phyloP scores from a whole-genome alignment of 306 rosid species.

The Quercus agrifolia region DNA sequence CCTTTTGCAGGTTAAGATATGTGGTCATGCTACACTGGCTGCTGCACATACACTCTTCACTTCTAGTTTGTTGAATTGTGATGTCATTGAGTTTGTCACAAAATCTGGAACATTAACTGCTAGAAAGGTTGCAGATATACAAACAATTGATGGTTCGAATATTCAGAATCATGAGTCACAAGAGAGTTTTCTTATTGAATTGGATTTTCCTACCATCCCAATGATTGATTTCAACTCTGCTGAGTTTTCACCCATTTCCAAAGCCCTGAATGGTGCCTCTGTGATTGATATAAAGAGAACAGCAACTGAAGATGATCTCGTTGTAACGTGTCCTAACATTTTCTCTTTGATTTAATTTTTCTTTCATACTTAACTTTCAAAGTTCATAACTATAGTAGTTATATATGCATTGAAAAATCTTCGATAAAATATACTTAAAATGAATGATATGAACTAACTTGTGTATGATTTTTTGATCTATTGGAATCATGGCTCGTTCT shows the following conservation, averaged over 20 bases:
- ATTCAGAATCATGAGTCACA: slow-evolving; percentile 19
- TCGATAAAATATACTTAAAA: background rate
- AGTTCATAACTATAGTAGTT: background rate
- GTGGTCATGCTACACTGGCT: slow-evolving; percentile 89
- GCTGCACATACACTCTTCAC: slow-evolving; percentile 56
- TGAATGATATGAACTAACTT: background rate
- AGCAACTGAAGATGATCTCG: slow-evolving; percentile 25
- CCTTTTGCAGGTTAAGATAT: slow-evolving; percentile 59
- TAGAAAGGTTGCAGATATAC: slow-evolving; percentile 22
- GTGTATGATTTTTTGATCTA: background rate
- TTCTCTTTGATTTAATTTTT: background rate
- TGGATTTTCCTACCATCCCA: slow-evolving; percentile 48
- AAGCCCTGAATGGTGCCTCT: slow-evolving; percentile 44
- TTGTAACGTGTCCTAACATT: slow-evolving; percentile 40
- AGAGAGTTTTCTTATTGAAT: slow-evolving; percentile 36
- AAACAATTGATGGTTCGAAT: slow-evolving; percentile 6
- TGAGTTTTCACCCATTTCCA: slow-evolving; percentile 36
- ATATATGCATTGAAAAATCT: background rate
- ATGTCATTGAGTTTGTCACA: slow-evolving; percentile 54
- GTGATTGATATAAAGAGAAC: slow-evolving; percentile 33
- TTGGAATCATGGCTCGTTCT: background rate
- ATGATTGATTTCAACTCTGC: slow-evolving; percentile 27
- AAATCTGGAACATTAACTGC: slow-evolving; percentile 63
- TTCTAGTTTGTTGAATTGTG: slow-evolving; percentile 38
- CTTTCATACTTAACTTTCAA: background rate